Conservation (phyloP, 805 yeast genomes). For the Kurtzmaniella cleridarum region DNA sequence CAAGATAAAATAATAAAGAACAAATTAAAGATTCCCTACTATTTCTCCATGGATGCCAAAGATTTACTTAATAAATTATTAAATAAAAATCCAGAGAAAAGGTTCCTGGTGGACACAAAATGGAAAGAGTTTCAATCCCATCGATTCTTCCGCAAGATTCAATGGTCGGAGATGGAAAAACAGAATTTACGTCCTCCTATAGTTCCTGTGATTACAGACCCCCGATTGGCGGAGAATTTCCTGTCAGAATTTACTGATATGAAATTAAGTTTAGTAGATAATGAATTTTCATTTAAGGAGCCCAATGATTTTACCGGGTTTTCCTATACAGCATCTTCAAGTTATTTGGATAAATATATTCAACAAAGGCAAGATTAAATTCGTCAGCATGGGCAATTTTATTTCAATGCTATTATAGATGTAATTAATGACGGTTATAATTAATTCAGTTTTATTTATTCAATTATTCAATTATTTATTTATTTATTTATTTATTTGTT, state of each 20-base stretch:
- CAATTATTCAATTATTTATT: too few species aligned
- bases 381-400: too few species aligned
- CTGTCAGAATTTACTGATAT: slow-evolving; percentile 72
- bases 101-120: slow-evolving; percentile 51
- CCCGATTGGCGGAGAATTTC: slow-evolving; percentile 79
- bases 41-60: slow-evolving; percentile 73
- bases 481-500: too few species aligned
- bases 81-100: slow-evolving; percentile 62
- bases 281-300: too few species aligned
- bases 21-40: slow-evolving; percentile 65
- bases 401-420: too few species aligned
- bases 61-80: slow-evolving; percentile 63
- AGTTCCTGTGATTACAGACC: slow-evolving; percentile 76
- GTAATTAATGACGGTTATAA: too few species aligned
- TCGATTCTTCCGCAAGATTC: slow-evolving; percentile 68
- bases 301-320: slow-evolving; percentile 20
- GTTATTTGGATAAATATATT: slow-evolving; percentile 18
- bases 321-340: slow-evolving; percentile 28
- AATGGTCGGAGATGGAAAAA: slow-evolving; percentile 55
- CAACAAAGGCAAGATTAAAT: too few species aligned
- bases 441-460: too few species aligned
- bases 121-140: slow-evolving; percentile 54
- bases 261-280: slow-evolving; percentile 34
- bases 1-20: slow-evolving; percentile 71
- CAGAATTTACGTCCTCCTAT: slow-evolving; percentile 63